These are phyloP conservation scores for Alternaria tenuissima DNA, from an alignment of 2,329 filamentous ascomycete species.

Conservation along the genomic window DNA sequence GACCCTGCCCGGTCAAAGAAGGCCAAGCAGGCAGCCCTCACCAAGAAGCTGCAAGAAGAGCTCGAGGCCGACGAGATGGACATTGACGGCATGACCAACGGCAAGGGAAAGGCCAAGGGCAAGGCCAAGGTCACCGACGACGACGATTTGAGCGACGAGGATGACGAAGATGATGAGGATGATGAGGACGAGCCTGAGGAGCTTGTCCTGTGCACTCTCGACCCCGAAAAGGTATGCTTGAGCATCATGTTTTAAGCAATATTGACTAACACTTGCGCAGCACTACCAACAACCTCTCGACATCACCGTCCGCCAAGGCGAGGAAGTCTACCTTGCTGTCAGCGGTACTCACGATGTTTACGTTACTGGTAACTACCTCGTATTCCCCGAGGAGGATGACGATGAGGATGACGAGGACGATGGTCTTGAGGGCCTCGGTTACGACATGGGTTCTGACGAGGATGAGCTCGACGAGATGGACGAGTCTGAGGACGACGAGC, in stretches of 20 bases:
- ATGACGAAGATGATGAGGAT: conserved; percentile 58
- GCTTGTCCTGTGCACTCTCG: conserved; percentile 93
- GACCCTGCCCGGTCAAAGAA: conserved; percentile 91
- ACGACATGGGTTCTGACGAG: conserved; percentile 81
- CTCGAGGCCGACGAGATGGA: conserved; percentile 77
- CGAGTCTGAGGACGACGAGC: conserved; percentile 58
- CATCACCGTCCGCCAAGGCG: conserved; percentile 87
- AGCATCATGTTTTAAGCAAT: conserved; percentile 34
- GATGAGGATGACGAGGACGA: conserved; percentile 68
- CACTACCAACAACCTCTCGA: conserved; percentile 95
- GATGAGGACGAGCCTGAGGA: conserved; percentile 77
- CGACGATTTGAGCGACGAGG: conserved; percentile 78
- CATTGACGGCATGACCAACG: conserved; percentile 66
- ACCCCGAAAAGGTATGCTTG: conserved; percentile 81
- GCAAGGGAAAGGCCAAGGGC: conserved; percentile 59
- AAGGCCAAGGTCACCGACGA: conserved; percentile 72
- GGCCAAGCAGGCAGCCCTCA: conserved; percentile 78
- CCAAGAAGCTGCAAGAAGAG: conserved; percentile 78
- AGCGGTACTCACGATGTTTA: conserved; percentile 88
- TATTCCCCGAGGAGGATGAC: conserved; percentile 67
- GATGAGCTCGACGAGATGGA: conserved; percentile 72
- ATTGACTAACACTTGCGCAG: conserved; percentile 60
- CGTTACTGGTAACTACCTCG: conserved; percentile 95
- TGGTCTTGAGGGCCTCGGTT: conserved; percentile 71
- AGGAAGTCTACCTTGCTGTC: conserved; percentile 92